These are phyloP conservation scores for Neonectria faginata DNA, from an alignment of 2,329 filamentous ascomycete genomes.

Conservation along the genomic window DNA sequence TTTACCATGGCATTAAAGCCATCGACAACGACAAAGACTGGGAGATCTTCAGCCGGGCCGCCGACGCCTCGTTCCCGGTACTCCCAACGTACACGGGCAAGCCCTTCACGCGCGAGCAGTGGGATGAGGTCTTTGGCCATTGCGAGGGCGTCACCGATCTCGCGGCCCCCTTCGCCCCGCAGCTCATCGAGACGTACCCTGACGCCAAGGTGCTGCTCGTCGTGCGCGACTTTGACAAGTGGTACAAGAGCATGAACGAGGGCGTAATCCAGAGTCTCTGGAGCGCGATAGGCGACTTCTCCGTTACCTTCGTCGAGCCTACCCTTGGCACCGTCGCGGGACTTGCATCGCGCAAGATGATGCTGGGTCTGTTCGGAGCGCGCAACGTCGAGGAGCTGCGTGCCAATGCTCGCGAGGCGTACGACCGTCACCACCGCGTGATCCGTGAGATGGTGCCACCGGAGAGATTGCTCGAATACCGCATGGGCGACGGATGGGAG, in stretches of 20 bases:
- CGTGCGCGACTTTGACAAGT: constrained; percentile 47
- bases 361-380: constrained; percentile 47
- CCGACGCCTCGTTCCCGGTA: constrained; percentile 46
- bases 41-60: constrained; percentile 42
- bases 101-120: constrained; percentile 45
- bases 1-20: constrained; percentile 47
- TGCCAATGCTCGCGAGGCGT: constrained; percentile 39
- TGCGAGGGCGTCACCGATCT: constrained; percentile 49
- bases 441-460: constrained; percentile 45
- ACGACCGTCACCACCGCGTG: constrained; percentile 46
- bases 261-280: constrained; percentile 43
- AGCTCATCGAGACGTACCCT: constrained; percentile 48
- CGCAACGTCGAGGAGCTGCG: constrained; percentile 38
- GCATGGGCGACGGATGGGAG: constrained; percentile 50
- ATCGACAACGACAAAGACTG: constrained; percentile 43
- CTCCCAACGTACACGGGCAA: constrained; percentile 45
- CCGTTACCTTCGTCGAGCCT: constrained; percentile 42
- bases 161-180: constrained; percentile 43
- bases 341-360: constrained; percentile 39
- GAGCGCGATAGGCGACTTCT: constrained; percentile 31
- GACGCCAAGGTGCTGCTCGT: constrained; percentile 51
- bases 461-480: constrained; percentile 48
- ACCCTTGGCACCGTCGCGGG: constrained; percentile 49
- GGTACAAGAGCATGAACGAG: constrained; percentile 50
- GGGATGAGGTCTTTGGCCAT: constrained; percentile 49